A percentile compares a stretch with the other conserved stretches of the same genome.
Evolutionary conservation across 768 basidiomycete genomes (phyloP).

Genomic region (Suillus hirtellus): DNA sequence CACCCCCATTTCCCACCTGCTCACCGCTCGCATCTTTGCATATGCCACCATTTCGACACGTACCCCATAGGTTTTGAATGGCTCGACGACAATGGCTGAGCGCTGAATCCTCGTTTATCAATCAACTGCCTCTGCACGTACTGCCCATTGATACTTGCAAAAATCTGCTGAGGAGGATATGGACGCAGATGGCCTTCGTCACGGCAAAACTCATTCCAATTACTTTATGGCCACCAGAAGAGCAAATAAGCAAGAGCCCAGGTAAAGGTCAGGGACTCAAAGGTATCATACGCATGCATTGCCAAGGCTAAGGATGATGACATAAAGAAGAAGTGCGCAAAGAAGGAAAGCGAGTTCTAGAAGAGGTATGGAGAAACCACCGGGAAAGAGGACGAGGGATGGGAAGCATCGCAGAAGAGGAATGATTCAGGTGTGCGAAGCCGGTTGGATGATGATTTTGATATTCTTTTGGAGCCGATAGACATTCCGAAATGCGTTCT

Average conservation of each 20-base stretch:
- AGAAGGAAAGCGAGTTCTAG: conserved; percentile 74
- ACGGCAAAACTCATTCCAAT: conserved; percentile 71
- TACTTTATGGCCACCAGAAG: conserved; percentile 18
- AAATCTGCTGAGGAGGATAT: conserved; percentile 50
- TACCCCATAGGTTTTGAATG: conserved; percentile 80
- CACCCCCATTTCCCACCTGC: conserved; percentile 69
- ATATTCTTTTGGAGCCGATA: conserved; percentile 62
- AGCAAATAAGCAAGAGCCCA: conserved; percentile 70
- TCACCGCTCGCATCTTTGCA: conserved; percentile 76
- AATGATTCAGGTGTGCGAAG: conserved; percentile 32
- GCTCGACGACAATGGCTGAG: conserved; percentile 74
- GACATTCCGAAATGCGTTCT: conserved; percentile 65
- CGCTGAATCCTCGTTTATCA: conserved; percentile 72
- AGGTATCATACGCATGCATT: conserved; percentile 69
- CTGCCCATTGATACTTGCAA: conserved; percentile 50
- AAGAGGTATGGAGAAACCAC: conserved; percentile 18
- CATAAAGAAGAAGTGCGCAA: conserved; percentile 77
- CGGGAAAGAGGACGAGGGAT: conserved; percentile 50
- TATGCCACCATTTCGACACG: conserved; percentile 80
- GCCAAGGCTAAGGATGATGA: conserved; percentile 63
- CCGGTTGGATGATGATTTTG: conserved; percentile 64
- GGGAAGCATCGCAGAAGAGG: conserved; percentile 34
- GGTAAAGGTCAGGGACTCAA: conserved; percentile 69
- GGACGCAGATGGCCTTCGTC: conserved; percentile 55
- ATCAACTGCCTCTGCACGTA: conserved; percentile 51